These are phyloP conservation scores for Sporothrix sp. DNA, from an alignment of 2,329 filamentous ascomycete genomes.

Conservation along the genomic window DNA sequence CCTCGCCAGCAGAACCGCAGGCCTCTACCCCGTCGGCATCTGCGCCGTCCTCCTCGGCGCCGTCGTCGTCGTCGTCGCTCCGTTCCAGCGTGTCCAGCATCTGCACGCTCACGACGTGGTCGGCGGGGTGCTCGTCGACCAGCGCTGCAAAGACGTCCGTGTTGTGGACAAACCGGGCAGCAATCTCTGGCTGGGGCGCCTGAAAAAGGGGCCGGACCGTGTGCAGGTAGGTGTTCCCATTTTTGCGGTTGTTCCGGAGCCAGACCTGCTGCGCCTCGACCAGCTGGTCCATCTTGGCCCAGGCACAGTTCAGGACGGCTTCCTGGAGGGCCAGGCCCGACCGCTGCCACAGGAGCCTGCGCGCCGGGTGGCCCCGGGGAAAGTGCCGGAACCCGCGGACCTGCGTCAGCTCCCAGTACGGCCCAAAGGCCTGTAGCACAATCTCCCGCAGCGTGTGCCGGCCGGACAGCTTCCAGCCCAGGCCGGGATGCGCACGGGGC, in stretches of 20 bases:
- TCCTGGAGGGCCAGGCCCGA: neutral
- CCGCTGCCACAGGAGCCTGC: too few relatives aligned
- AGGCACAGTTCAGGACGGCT: slow-evolving; percentile 11
- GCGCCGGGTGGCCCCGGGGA: too few relatives aligned
- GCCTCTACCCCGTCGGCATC: too few relatives aligned
- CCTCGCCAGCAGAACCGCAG: too few relatives aligned
- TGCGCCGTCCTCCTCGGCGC: neutral
- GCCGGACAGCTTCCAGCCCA: slow-evolving; percentile 39
- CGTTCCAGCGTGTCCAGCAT: neutral
- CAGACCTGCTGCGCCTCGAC: slow-evolving; percentile 18
- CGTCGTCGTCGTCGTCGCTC: neutral
- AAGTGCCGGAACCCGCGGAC: too few relatives aligned
- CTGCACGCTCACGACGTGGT: neutral
- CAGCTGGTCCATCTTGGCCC: slow-evolving; percentile 14
- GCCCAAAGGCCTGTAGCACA: slow-evolving; percentile 29
- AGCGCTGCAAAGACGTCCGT: neutral
- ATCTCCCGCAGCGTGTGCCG: slow-evolving; percentile 26
- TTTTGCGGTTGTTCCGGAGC: slow-evolving; percentile 6
- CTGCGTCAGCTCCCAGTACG: slow-evolving; percentile 28
- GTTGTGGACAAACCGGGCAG: neutral
- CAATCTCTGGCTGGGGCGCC: neutral
- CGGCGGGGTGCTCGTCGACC: neutral
- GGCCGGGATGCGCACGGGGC: slow-evolving; percentile 32
- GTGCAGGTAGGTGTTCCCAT: neutral
- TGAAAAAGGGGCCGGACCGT: neutral